Conservation (phyloP, 345 rosid genomes). For the Citrus mangshanensis region DNA sequence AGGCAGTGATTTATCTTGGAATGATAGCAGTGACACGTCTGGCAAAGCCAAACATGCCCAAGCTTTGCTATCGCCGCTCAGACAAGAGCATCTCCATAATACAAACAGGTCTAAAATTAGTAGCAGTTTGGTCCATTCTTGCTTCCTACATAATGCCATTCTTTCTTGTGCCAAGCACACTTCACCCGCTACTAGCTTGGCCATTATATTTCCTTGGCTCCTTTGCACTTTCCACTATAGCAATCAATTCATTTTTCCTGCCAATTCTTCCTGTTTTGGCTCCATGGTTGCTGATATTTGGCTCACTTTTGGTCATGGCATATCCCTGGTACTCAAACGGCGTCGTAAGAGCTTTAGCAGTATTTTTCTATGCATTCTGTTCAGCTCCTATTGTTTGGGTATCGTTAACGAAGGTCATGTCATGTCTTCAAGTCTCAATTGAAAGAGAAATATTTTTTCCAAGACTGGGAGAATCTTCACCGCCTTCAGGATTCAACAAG, state of each 20-base stretch:
- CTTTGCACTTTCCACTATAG: constrained; percentile 56
- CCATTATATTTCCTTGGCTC: constrained; percentile 67
- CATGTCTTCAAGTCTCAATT: constrained; percentile 59
- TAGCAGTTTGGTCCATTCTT: constrained; percentile 70
- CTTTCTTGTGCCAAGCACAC: constrained; percentile 71
- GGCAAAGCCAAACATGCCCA: constrained; percentile 63
- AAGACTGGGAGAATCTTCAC: constrained; percentile 50
- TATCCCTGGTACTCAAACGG: constrained; percentile 73
- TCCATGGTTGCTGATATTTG: constrained; percentile 63
- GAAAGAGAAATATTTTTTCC: constrained; percentile 80
- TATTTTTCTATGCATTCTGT: constrained; percentile 74
- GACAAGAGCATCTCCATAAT: constrained; percentile 53
- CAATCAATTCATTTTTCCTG: constrained; percentile 63
- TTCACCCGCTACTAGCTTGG: constrained; percentile 91
- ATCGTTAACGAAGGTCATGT: constrained; percentile 51
- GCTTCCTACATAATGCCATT: constrained; percentile 74
- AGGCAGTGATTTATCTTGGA: constrained; percentile 59
- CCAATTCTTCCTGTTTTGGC: constrained; percentile 53
- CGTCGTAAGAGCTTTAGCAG: constrained; percentile 58
- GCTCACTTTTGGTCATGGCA: constrained; percentile 80
- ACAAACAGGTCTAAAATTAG: constrained; percentile 51
- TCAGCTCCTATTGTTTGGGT: constrained; percentile 68
- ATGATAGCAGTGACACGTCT: constrained; percentile 58
- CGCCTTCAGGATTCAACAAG: constrained; percentile 43
- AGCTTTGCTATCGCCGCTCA: constrained; percentile 68